Base-by-base conservation (phyloP, 2,329 filamentous ascomycete species). In the Pseudopithomyces chartarum region DNA sequence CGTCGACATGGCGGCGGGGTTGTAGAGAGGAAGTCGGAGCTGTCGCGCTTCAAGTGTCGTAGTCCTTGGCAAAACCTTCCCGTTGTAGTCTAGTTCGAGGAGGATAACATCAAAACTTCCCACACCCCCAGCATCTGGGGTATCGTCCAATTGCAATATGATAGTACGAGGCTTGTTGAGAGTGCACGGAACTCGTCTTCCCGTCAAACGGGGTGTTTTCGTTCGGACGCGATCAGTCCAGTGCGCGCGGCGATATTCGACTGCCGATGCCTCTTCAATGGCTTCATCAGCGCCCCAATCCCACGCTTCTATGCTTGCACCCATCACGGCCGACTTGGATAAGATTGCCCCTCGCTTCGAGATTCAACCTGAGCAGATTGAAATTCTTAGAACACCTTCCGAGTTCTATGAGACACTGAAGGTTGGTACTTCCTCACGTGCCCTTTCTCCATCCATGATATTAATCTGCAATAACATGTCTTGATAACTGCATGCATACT, bases 361-460 rank as follows among this genome's bases (percentile, higher is more conserved):
- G 71, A 82, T 99, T 23, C 81, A 87, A 23, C 91, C 92, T 1
- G 90, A 91, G 5, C 87, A 94, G 56, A 90, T 99, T 48, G 82
- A 84, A 11, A 89, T 99, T 19, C 77, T 99, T 12, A 84, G 87
- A 65, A 89, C 90, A 2, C 95, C 95, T 0, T 78, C 85, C n/a
- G 90, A 94, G 52, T 99, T 99, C 73, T 99, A 97, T 76, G 87
- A 90, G 65, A 91, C 89, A 7, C 80, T 99, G 57, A 97, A 97
- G 87, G 91, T 92, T 72, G 63, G 77, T 68, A 23, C 23, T 48
- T 23, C 55, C 52, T 51, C 38, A 52, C 52, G 48, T 50, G 43
- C 34, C 47, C 15, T 57, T 54, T 32, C 42, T 44, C 26, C 15
- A 7, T 29, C 23, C 22, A n/a, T 43, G 6, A 33, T 32, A 20